Conservation (phyloP, 148 eudicot genomes). For the Rhododendron mucronatum region DNA sequence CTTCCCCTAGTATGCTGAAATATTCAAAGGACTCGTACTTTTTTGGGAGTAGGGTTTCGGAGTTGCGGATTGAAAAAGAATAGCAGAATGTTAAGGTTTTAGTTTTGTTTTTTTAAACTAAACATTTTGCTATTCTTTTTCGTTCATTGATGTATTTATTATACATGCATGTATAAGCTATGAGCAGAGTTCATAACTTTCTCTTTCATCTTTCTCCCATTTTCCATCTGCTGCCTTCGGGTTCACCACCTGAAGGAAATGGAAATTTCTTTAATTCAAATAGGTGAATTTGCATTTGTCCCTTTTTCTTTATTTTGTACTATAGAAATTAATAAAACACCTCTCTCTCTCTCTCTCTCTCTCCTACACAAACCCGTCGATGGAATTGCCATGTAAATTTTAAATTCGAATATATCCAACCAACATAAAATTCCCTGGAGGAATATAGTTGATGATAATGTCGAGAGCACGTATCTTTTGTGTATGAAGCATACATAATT, state of each 20-base stretch:
- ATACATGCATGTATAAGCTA: neutral
- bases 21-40: neutral
- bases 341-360: neutral
- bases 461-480: neutral
- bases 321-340: neutral
- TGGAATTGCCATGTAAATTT: neutral
- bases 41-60: neutral
- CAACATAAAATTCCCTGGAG: neutral
- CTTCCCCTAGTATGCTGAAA: neutral
- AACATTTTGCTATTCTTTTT: too few relatives aligned
- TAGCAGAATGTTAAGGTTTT: neutral
- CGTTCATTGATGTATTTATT: neutral
- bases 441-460: conserved; percentile 3
- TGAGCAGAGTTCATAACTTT: neutral
- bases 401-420: neutral
- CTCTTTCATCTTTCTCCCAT: neutral
- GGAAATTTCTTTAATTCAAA: neutral
- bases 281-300: neutral
- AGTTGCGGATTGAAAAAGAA: neutral
- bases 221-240: neutral
- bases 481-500: neutral
- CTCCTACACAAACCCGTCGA: neutral
- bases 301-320: neutral
- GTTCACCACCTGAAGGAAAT: neutral
- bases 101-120: neutral